Base-by-base conservation (phyloP, 345 rosid genomes). In the Pugionium dolabratum region DNA sequence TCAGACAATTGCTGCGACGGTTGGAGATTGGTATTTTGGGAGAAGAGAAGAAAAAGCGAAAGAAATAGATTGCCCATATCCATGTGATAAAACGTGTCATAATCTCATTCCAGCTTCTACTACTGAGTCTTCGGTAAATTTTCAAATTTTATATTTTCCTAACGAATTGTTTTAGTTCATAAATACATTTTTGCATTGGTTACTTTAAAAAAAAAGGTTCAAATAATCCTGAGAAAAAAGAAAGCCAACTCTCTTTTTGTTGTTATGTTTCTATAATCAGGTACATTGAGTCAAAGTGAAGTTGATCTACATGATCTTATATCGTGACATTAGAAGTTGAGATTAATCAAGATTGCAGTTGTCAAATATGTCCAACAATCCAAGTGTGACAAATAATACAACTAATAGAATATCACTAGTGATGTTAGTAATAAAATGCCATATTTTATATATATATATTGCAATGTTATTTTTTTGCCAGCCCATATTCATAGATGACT, bases 11-110 rank as follows among this genome's bases (percentile, higher is more conserved):
- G 89, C 97, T 64, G 80, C 66, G 70, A 80, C 96, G 28, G 95
- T 90, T 8, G 99, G 99, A 26, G 94, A 90, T 74, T 93, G 97
- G 98, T 93, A 93, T 77, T 88, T 81, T 30, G 69, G 83, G 62
- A 81, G 96, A 80, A 64, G 66, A 10, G 8, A 48, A 28, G 67
- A 62, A 18, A 18, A 18, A 62, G 66, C 74, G 42, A 86, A 85
- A 76, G 80, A 79, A 73, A 82, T 88, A 34, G 98, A 73, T 62
- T 79, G 86, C 41, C 80, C 92, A 27, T 93, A 93, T 76, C 98
- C 98, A 33, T 90, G 96, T 60, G 91, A 84, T 62, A 47, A 53
- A 11, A 81, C 80, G 6, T 93, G 97, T 79, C 94, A 79, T 66
- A 82, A 90, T 78, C 88, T 85, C 58, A 78, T 82, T 62, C 86